Evolutionary conservation across 768 basidiomycete species (phyloP), one percentile per base, ranked within the genome.

Genomic region (Boletus sp.): DNA sequence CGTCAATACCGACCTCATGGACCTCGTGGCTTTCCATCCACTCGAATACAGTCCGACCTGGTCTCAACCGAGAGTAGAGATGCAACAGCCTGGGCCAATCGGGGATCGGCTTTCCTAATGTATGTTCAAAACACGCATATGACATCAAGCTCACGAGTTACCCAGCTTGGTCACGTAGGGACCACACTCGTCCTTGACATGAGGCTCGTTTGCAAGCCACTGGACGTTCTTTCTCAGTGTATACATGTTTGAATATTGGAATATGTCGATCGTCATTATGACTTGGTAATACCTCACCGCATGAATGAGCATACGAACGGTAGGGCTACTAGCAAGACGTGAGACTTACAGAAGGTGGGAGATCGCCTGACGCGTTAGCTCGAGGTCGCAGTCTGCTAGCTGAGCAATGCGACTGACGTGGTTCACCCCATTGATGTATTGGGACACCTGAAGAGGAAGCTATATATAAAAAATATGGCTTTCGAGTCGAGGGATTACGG

Each of bases 181-280:
- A 4, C 92, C 94, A 71, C 96, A 99, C 76, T 99, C 96, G 14
- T 86, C 80, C 55, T 84, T 85, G 47, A 98, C 92, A 66, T 92
- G 89, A 4, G 79, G 73, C 67, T 95, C 92, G 49, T 90, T 84
- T 14, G 90, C 92, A 35, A 97, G 83, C 82, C 89, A 92, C 63
- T 93, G 87, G 24, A 97, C 84, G 58, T 86, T 88, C 63, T 89
- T 91, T 50, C 89, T 84, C 29, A 94, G 78, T 1, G 93, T 94
- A 69, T 99, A 99, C 87, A 96, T 93, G 71, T 98, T 98, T 15
- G 94, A 94, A 71, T 89, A 96, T 71, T 97, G 95, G 71, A 99
- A 99, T 44, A 98, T 92, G 75, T 99, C 97, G 53, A 95, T 85
- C 60, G 87, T 90, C 90, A 98, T 94, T 61, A 97, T 86, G 41